A percentile compares a stretch with the other conserved stretches of the same genome.
phyloP scores from a whole-genome alignment of 495 filamentous ascomycete genomes.

The Xylaria venustula region DNA sequence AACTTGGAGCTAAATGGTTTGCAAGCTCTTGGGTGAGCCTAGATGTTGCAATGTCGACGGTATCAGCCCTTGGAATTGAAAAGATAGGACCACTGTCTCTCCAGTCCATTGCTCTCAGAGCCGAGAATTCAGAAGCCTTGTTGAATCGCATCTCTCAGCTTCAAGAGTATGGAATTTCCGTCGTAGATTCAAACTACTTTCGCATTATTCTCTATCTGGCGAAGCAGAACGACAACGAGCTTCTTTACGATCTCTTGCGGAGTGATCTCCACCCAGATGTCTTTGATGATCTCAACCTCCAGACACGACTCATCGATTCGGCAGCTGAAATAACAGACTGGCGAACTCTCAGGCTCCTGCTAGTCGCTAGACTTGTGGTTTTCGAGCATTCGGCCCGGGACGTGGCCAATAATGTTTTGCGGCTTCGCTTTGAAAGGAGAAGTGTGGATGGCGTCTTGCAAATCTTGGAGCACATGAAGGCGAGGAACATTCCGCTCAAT shows the following conservation, averaged over 20 bases:
- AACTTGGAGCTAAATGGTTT: slow-evolving; percentile 67
- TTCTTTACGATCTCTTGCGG: slow-evolving; percentile 58
- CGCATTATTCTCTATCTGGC: slow-evolving; percentile 59
- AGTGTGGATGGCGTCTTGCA: slow-evolving; percentile 18
- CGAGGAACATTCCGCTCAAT: slow-evolving; percentile 22
- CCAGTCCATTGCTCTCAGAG: slow-evolving; percentile 65
- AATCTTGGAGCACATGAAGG: slow-evolving; percentile 32
- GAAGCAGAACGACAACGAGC: slow-evolving; percentile 48
- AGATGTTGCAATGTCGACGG: slow-evolving; percentile 60
- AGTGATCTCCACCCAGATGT: slow-evolving; percentile 76
- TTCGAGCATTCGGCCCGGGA: slow-evolving; percentile 18
- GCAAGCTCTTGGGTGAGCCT: slow-evolving; percentile 67
- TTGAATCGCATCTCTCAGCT: slow-evolving; percentile 55
- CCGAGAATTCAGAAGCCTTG: slow-evolving; percentile 53
- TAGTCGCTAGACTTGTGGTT: slow-evolving; percentile 25
- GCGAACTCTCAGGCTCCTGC: slow-evolving; percentile 28
- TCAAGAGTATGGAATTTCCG: slow-evolving; percentile 54
- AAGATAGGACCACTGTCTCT: slow-evolving; percentile 70
- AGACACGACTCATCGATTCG: slow-evolving; percentile 41
- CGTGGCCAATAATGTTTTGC: slow-evolving; percentile 25
- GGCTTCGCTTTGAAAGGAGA: slow-evolving; percentile 16
- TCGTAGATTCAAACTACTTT: slow-evolving; percentile 58
- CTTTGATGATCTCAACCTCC: slow-evolving; percentile 61
- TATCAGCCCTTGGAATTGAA: slow-evolving; percentile 63
- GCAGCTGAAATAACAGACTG: slow-evolving; percentile 26